Base-by-base conservation (phyloP, 106 monocot species). In the Alisma plantagoaquatica region DNA sequence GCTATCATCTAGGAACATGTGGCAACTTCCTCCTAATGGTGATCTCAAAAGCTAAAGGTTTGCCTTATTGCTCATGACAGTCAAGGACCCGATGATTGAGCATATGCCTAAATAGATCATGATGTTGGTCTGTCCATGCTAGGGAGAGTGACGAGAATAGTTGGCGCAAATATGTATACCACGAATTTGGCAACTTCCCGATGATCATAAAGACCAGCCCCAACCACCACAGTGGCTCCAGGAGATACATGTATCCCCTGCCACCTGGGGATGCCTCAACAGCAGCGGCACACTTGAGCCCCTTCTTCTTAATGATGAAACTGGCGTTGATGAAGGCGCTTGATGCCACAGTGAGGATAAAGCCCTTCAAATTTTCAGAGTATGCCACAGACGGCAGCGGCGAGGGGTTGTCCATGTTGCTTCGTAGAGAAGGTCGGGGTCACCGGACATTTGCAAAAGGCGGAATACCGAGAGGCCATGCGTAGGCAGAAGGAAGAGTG, bases 251-350 rank as follows among this genome's bases (percentile, higher is more conserved):
- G 29, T 94, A 87, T 23, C 93, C 93, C 35, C 93, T 87, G 4
- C 58, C 69, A 94, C 93, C 87, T n/a, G 93, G 87, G 49, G 79
- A 80, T 17, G 70, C 23, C 10, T 87, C 93, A 29, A 62, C 42
- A 38, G 69, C 59, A 23, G 71, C 87, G 19, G 93, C 83, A 43
- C 87, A 83, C 61, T 68, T 74, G 54, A 94, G 87, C 6, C 93
- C 93, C 68, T 80, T 80, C 75, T 94, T 94, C 80, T 94, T 94
- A 45, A 94, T 45, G 55, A 94, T 94, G 75, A 94, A 94, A 64
- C 87, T 87, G 38, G 80, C 74, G 4, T 87, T 87, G 49, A 94
- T 84, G 77, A 94, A 94, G n/a, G 75, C 87, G 51, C 80, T 77
- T 17, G 93, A 94, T 32, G 52, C 66, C 29, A 94, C 67, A 45